phyloP scores from a whole-genome alignment of 2,329 filamentous ascomycete species.

The Xylogone sp. region DNA sequence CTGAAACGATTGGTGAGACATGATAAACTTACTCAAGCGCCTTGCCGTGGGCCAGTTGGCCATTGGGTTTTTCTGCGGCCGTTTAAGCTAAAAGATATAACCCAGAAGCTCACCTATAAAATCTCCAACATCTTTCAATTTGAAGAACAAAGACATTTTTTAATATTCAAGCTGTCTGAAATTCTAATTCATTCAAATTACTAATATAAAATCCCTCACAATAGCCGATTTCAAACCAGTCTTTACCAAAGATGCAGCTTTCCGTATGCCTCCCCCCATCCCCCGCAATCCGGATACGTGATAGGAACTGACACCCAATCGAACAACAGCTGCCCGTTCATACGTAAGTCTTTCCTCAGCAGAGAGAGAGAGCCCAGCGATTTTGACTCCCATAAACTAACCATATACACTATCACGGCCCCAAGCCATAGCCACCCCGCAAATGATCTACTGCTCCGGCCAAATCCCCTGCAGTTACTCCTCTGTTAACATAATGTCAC shows the following conservation, averaged over 20 bases:
- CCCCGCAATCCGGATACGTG: not conserved
- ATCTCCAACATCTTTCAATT: not conserved
- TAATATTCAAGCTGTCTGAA: not conserved
- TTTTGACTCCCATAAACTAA: not conserved
- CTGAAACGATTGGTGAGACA: no score
- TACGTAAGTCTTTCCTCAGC: conserved; percentile 19
- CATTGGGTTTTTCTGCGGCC: no score
- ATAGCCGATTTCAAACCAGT: conserved; percentile 29
- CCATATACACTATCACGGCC: conserved; percentile 38
- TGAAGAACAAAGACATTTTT: not conserved
- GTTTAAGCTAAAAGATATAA: no score
- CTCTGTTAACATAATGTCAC: no score
- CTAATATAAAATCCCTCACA: conserved; percentile 6
- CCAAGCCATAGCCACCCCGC: conserved; percentile 62
- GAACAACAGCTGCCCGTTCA: conserved; percentile 20
- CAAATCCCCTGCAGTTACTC: conserved; percentile 36
- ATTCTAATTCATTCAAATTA: not conserved
- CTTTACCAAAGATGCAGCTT: conserved; percentile 29
- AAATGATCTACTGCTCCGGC: conserved; percentile 64
- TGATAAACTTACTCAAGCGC: no score
- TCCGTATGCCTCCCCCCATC: conserved; percentile 21
- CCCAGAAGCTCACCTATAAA: no score
- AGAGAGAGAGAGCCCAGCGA: no score
- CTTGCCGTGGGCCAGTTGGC: no score
- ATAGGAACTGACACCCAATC: conserved; percentile 5